Evolutionary conservation across 768 basidiomycete genomes (phyloP).

Genomic region (Trametes cubensis): DNA sequence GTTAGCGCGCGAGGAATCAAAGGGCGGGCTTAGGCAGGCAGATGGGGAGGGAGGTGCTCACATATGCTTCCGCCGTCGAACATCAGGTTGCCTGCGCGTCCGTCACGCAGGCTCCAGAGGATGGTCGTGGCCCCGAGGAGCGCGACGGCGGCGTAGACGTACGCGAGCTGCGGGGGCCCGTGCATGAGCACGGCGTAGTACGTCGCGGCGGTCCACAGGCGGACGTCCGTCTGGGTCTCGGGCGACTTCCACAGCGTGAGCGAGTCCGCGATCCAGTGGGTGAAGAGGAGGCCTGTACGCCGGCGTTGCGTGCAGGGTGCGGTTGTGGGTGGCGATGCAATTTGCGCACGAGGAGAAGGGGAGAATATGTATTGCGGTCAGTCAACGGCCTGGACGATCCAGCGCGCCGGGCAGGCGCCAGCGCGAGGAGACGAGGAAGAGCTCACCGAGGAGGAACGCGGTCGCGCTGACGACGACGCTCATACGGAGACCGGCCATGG

Average conservation of each 20-base stretch:
- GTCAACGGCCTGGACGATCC: neutral
- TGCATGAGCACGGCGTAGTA: conserved; percentile 82
- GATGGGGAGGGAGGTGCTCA: conserved; percentile 41
- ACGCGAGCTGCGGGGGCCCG: conserved; percentile 58
- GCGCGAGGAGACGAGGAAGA: conserved; percentile 1
- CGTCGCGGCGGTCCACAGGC: conserved; percentile 78
- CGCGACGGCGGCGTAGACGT: conserved; percentile 58
- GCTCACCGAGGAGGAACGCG: conserved; percentile 76
- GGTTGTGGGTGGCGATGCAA: conserved; percentile 10
- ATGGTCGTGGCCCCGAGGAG: conserved; percentile 66
- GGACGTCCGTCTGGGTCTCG: conserved; percentile 67
- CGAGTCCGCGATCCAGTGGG: conserved; percentile 93
- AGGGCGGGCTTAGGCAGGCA: too few relatives aligned
- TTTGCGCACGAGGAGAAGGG: neutral
- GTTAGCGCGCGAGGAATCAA: conserved; percentile 7
- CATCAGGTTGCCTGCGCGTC: conserved; percentile 83
- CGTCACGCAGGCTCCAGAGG: conserved; percentile 77
- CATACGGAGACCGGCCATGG: conserved; percentile 69
- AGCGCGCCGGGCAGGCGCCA: conserved; percentile 4
- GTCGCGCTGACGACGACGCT: conserved; percentile 76
- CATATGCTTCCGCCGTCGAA: conserved; percentile 90
- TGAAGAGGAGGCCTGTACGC: conserved; percentile 71
- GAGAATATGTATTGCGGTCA: neutral
- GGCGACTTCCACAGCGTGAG: conserved; percentile 88
- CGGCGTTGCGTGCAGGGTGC: neutral